phyloP scores from a whole-genome alignment of 2,329 filamentous ascomycete species.

The Davidsoniella eucalypti region DNA sequence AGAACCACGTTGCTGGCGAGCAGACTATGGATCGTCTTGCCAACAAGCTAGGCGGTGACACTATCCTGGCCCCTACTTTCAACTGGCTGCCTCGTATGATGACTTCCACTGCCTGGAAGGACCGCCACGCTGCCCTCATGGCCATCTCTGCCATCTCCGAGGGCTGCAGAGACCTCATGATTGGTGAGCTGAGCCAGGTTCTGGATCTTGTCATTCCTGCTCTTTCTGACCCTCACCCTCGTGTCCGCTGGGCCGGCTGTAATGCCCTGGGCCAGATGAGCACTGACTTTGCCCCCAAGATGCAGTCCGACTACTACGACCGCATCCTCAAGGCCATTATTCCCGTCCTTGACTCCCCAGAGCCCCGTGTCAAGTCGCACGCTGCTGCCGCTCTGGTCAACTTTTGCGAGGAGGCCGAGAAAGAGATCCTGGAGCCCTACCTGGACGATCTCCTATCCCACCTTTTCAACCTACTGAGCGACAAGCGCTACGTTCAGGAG shows the following conservation, averaged over 20 bases:
- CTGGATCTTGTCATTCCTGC: constrained; percentile 88
- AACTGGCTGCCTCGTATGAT: constrained; percentile 97
- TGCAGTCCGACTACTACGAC: constrained; percentile 92
- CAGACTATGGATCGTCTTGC: constrained; percentile 96
- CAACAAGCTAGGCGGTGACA: constrained; percentile 89
- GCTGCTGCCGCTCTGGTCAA: constrained; percentile 96
- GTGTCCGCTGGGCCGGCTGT: constrained; percentile 93
- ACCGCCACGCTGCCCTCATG: constrained; percentile 93
- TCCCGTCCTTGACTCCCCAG: constrained; percentile 73
- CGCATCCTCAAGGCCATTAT: constrained; percentile 80
- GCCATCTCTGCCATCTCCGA: constrained; percentile 97
- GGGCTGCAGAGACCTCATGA: constrained; percentile 89
- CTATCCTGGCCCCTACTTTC: constrained; percentile 86
- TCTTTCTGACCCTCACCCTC: constrained; percentile 74
- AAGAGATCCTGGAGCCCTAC: constrained; percentile 78
- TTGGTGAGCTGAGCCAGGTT: constrained; percentile 84
- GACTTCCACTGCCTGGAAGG: constrained; percentile 83
- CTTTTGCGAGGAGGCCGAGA: constrained; percentile 97
- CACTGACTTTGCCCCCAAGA: constrained; percentile 93
- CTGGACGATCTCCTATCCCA: constrained; percentile 74
- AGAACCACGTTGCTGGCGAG: constrained; percentile 93
- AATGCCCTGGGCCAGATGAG: constrained; percentile 99
- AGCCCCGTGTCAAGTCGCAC: constrained; percentile 90
- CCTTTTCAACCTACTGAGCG: constrained; percentile 73
- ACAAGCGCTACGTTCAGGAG: constrained; percentile 93